Base-by-base conservation (phyloP, 2,329 filamentous ascomycete genomes). In the Teratosphaeria zuluensis region DNA sequence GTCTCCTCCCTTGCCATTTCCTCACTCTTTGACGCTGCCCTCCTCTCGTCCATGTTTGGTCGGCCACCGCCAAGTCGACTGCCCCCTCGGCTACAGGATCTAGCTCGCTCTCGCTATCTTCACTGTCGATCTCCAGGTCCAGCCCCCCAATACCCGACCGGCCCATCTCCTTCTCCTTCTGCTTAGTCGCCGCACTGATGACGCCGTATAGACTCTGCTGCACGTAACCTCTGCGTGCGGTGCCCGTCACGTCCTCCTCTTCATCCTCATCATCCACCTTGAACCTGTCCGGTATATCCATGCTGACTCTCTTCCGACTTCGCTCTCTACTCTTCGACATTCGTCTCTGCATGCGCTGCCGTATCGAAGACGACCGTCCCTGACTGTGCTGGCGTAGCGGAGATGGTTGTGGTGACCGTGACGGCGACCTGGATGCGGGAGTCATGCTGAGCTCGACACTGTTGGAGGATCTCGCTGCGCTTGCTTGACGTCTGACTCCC, bases 131-230 rank as follows among this genome's bases (percentile, higher is more conserved):
- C 42, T 88, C 86, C 69, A 95, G 91, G 74, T 95, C 42, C 42
- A 48, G n/a, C 14, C 52, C 88, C 56, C 88, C 86, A 60, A 42
- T 53, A 53, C 42, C 48, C 14, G 24, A 21, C 24, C 21, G 42
- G 32, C 42, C 51, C 33, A 38, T 33, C 51, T 32, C 21, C 48
- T 32, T 35, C 46, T 84, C 85, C 32, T 90, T 92, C 6, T 91
- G 90, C 42, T 54, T 51, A 32, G 30, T 33, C 53, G 90, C 90
- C 16, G 90, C 90, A 6, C 92, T 89, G 65, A 97, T 92, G 75
- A 97, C 84, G 57, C 90, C 91, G 72, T 96, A 95, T 58, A 97
- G 86, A 64, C 90, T 95, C 78, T 96, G 92, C 73, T 96, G 94
- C 85, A 95, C 90, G 69, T 91, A 90, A 54, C 77, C 70, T 51